A percentile compares a stretch with the other conserved stretches of the same genome.
Conservation (phyloP, 2,329 filamentous ascomycete species). For the Teratosphaeria zuluensis region DNA sequence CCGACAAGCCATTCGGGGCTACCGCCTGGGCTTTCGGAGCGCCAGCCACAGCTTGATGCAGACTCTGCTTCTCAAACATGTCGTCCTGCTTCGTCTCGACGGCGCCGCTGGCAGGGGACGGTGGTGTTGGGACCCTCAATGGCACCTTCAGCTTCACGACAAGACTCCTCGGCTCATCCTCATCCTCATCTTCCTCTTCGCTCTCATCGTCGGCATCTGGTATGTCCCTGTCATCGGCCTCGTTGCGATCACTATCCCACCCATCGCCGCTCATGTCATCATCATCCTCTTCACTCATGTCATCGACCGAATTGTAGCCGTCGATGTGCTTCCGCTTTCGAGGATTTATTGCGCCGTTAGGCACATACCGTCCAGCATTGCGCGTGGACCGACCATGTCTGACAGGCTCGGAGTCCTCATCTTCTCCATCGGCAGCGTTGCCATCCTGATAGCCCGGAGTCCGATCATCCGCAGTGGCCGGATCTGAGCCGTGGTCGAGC, state of each 20-base stretch:
- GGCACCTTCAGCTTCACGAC: conserved; percentile 57
- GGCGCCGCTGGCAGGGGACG: background rate
- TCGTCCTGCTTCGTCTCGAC: background rate
- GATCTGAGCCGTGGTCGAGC: conserved; percentile 35
- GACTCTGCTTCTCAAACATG: background rate
- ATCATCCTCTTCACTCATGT: conserved; percentile 54
- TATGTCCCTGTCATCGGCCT: conserved; percentile 49
- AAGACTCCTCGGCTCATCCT: conserved; percentile 46
- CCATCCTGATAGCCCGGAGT: conserved; percentile 24
- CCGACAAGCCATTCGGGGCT: background rate
- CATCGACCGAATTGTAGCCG: conserved; percentile 51
- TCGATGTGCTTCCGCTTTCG: conserved; percentile 41
- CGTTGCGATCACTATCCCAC: conserved; percentile 63
- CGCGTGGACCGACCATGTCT: conserved; percentile 30
- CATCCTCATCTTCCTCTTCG: conserved; percentile 41
- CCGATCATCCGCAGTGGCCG: conserved; percentile 10
- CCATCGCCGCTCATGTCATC: conserved; percentile 48
- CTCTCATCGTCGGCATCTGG: conserved; percentile 41
- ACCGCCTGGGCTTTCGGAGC: background rate
- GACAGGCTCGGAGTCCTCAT: conserved; percentile 38
- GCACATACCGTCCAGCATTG: conserved; percentile 18
- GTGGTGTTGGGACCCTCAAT: background rate
- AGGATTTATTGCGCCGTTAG: conserved; percentile 20
- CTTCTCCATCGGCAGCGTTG: conserved; percentile 28
- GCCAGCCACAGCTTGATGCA: background rate